Base-by-base conservation (phyloP, 2,329 filamentous ascomycete species). In the Neonectria neomacrospora region DNA sequence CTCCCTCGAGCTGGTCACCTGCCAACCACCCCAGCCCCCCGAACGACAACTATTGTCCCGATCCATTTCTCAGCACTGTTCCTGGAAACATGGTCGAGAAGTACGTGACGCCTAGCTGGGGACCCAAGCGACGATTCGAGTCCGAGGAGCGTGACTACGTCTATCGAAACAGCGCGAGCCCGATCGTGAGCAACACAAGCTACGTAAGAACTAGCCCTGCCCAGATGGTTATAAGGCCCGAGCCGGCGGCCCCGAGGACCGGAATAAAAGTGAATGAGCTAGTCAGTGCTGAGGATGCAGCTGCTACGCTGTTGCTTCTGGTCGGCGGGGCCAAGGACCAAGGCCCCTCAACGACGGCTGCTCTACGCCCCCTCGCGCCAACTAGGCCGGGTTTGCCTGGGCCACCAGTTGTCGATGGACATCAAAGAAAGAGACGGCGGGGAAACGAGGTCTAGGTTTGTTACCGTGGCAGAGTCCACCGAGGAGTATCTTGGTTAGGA, bases 231-330 rank as follows among this genome's bases (percentile, higher is more conserved):
- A 42, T 57, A 12, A 71, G 68, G 12, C 68, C 71, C 18, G 69
- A 69, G 26, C 48, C 62, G 18, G 72, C 59, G 26, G 64, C 70
- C 2, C 37, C 64, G 47, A 64, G 56, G 39, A 63, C 61, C 8
- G 50, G 54, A 52, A 54, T 23, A 28, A 39, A 11, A 0, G 50
- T 44, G 37, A 48, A 41, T 9, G 44, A 53, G 18, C 60, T 34
- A 8, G 52, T 45, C 7, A 50, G 26, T 6, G 42, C 23, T 32
- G 34, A 61, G 9, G 69, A 71, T 50, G 20, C 47, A 4, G 62
- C 63, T 22, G 70, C 71, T 8, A 71, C 70, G 12, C 58, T 73
- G 34, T 64, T 72, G n/a, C 66, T 73, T 5, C 61, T 73, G 30
- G 69, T 64, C 32, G 63, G 71, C 26, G 65, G 61, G 20, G 69